Conservation (phyloP, 768 basidiomycete species). For the Rhizopogon rudus region DNA sequence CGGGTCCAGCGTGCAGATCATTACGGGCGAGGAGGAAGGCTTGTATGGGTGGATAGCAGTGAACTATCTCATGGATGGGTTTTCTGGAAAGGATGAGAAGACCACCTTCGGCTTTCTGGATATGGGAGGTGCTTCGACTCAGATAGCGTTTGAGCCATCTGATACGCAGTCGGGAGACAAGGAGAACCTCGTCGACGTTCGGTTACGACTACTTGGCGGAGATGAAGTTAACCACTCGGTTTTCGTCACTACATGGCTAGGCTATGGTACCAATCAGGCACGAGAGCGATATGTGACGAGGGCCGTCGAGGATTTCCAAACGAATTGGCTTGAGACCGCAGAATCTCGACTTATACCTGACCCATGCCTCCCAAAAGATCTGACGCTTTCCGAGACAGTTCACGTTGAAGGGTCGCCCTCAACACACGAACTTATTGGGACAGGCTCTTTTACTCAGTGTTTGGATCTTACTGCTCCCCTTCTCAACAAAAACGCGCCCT, state of each 20-base stretch:
- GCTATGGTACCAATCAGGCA: slow-evolving; percentile 98
- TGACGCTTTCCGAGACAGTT: slow-evolving; percentile 57
- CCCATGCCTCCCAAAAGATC: slow-evolving; percentile 83
- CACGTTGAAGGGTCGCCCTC: slow-evolving; percentile 39
- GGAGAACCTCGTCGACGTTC: slow-evolving; percentile 67
- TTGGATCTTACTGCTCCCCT: slow-evolving; percentile 66
- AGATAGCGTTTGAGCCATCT: slow-evolving; percentile 95
- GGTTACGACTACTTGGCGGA: slow-evolving; percentile 76
- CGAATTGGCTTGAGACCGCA: slow-evolving; percentile 9
- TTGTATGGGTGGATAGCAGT: slow-evolving; percentile 99
- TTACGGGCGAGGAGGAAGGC: slow-evolving; percentile 97
- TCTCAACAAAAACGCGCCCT: slow-evolving; percentile 80
- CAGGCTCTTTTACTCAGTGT: slow-evolving; percentile 88
- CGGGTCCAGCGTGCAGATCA: slow-evolving; percentile 89
- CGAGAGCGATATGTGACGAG: slow-evolving; percentile 83
- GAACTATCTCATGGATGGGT: slow-evolving; percentile 98
- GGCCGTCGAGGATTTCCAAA: slow-evolving; percentile 42
- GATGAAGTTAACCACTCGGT: slow-evolving; percentile 87
- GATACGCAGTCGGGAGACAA: slow-evolving; percentile 47
- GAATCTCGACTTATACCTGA: slow-evolving; percentile 53
- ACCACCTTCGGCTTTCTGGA: slow-evolving; percentile 97
- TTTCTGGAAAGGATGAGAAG: slow-evolving; percentile 50
- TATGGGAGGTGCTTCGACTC: slow-evolving; percentile 99
- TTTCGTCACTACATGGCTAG: slow-evolving; percentile 98
- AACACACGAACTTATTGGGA: slow-evolving; percentile 67